Percentiles rank a stretch among this genome's conserved stretches.
Conservation (phyloP, 164 flowering plant genomes). For the Berberis thunbergii region DNA sequence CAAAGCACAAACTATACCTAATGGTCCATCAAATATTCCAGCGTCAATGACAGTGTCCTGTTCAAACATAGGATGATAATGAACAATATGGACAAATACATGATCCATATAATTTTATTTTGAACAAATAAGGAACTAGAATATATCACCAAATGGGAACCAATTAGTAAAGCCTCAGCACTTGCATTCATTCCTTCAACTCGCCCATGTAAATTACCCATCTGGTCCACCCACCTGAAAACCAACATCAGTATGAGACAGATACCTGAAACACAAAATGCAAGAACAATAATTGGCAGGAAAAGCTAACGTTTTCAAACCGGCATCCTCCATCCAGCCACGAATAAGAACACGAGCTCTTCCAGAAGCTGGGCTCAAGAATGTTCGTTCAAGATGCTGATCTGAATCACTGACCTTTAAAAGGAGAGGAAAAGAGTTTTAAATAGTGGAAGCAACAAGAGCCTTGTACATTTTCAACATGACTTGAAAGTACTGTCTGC, state of each 20-base stretch:
- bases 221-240: slow-evolving; percentile 83
- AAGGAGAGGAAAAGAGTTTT: slow-evolving; percentile 4
- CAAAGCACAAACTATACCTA: slow-evolving; percentile 80
- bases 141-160: slow-evolving; percentile 80
- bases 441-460: background rate
- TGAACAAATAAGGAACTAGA: background rate
- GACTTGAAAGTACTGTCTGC: background rate
- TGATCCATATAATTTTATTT: background rate
- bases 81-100: slow-evolving; percentile 6
- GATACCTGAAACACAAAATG: slow-evolving; percentile 3
- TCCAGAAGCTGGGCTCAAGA: slow-evolving; percentile 82
- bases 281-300: slow-evolving; percentile 2
- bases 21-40: slow-evolving; percentile 88
- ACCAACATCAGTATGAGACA: slow-evolving; percentile 9
- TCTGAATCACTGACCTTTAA: slow-evolving; percentile 82
- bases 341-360: slow-evolving; percentile 56
- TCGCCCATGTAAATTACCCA: slow-evolving; percentile 98
- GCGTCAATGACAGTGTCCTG: slow-evolving; percentile 99
- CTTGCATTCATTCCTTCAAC: slow-evolving; percentile 57
- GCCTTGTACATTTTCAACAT: background rate
- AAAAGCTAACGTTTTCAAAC: slow-evolving; percentile 72
- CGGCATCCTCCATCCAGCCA: slow-evolving; percentile 94
- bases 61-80: slow-evolving; percentile 11
- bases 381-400: slow-evolving; percentile 80
- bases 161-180: slow-evolving; percentile 69